Evolutionary conservation across 495 filamentous ascomycete genomes (phyloP).

Genomic region (Aspergillus panamensis): DNA sequence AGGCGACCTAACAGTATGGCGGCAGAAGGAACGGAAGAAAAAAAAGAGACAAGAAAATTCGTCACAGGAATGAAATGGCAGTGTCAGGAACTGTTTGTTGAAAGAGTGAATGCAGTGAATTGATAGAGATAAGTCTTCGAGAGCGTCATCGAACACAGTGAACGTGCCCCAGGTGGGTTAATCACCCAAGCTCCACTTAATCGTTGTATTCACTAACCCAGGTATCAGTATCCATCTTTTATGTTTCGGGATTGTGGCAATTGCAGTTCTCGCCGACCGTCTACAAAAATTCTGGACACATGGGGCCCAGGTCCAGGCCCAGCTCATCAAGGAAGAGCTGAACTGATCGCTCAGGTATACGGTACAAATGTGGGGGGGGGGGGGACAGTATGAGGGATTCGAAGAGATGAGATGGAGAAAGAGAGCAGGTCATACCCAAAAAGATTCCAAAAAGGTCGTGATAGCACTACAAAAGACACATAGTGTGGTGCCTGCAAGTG

Average conservation of each 20-base stretch:
- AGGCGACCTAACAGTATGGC: not conserved
- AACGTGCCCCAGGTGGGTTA: no score
- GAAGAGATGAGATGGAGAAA: not conserved
- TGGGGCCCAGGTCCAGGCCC: no score
- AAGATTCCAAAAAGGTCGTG: not conserved
- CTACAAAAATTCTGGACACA: no score
- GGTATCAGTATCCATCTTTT: no score
- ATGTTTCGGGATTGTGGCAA: no score
- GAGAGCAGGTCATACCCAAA: slow-evolving; percentile 10
- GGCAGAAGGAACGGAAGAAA: not conserved
- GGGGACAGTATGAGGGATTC: not conserved
- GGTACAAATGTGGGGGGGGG: not conserved
- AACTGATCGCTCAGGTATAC: no score
- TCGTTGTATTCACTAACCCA: no score
- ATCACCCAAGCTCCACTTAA: no score
- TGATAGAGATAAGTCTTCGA: not conserved
- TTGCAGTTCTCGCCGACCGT: no score
- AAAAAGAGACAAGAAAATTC: not conserved
- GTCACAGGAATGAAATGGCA: not conserved
- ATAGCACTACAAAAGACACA: slow-evolving; percentile 8
- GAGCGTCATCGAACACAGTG: not conserved
- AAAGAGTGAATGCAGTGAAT: not conserved
- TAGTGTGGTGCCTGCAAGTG: slow-evolving; percentile 15
- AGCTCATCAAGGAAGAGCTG: no score
- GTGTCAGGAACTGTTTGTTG: not conserved